Conservation (phyloP, 2,329 filamentous ascomycete species). For the Aspergillus niger region DNA sequence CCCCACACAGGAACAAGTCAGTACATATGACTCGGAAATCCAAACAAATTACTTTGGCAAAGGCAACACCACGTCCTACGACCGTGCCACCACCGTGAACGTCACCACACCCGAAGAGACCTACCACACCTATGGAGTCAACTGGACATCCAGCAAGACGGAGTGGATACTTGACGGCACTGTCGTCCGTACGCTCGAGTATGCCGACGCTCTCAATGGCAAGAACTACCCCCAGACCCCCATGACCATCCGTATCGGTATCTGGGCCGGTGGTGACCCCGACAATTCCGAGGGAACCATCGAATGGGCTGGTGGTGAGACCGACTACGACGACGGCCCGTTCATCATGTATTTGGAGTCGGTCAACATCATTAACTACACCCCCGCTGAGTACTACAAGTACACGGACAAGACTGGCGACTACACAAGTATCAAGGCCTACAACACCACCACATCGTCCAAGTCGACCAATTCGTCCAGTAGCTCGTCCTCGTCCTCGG, state of each 20-base stretch:
- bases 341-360: constrained; percentile 75
- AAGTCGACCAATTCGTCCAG: constrained; percentile 5
- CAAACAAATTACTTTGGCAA: constrained; percentile 98
- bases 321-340: constrained; percentile 66
- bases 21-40: constrained; percentile 34
- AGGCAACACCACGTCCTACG: constrained; percentile 74
- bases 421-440: constrained; percentile 62
- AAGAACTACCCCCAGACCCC: constrained; percentile 71
- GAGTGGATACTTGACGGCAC: constrained; percentile 66
- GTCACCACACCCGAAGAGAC: constrained; percentile 58
- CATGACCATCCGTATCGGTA: constrained; percentile 69
- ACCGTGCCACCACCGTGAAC: constrained; percentile 78
- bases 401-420: constrained; percentile 62
- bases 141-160: constrained; percentile 66
- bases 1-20: constrained; percentile 37
- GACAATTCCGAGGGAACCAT: constrained; percentile 53
- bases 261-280: constrained; percentile 66
- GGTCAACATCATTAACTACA: constrained; percentile 58
- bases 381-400: constrained; percentile 63
- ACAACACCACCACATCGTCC: constrained; percentile 10
- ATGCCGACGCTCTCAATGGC: constrained; percentile 60
- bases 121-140: constrained; percentile 54
- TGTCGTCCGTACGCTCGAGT: constrained; percentile 63
- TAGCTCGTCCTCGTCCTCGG: constrained; percentile 13
- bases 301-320: constrained; percentile 69